Conservation (phyloP, 768 basidiomycete species). For the Mycena albidolilacea region DNA sequence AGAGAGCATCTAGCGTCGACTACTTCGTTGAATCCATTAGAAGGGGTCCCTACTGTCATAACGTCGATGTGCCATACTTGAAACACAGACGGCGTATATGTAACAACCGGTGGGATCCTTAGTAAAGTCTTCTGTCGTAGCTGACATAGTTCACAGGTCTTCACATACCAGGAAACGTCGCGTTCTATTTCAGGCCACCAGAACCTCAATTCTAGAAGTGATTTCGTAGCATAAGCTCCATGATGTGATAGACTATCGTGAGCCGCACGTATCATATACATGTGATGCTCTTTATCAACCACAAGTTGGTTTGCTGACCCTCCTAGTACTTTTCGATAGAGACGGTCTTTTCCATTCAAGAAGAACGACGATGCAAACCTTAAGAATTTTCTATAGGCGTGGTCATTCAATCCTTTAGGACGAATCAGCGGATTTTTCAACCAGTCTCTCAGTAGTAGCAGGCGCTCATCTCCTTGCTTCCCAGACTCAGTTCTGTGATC, state of each 20-base stretch:
- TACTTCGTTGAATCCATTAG: no score
- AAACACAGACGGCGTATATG: no score
- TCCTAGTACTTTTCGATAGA: constrained; percentile 37
- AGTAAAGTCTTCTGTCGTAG: no score
- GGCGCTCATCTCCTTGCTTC: constrained; percentile 34
- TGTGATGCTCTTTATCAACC: constrained; percentile 20
- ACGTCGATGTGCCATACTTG: no score
- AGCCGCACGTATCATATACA: constrained; percentile 28
- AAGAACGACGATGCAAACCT: constrained; percentile 41
- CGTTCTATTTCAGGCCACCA: constrained; percentile 38
- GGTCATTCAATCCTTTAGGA: constrained; percentile 8
- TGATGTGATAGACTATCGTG: constrained; percentile 40
- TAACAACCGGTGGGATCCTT: no score
- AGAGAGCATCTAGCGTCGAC: no score
- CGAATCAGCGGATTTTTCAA: constrained; percentile 37
- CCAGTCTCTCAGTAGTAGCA: constrained; percentile 38
- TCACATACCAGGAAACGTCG: no score
- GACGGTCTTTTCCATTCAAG: constrained; percentile 39
- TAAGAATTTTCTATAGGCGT: constrained; percentile 41
- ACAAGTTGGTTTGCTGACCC: not conserved
- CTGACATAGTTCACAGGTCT: no score
- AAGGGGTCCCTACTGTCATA: no score
- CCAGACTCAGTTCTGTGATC: constrained; percentile 31
- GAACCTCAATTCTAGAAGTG: constrained; percentile 31
- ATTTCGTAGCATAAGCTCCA: constrained; percentile 21